Evolutionary conservation across 768 basidiomycete species (phyloP), one percentile per base, ranked within the genome.

Genomic region (Podaxis sp.): DNA sequence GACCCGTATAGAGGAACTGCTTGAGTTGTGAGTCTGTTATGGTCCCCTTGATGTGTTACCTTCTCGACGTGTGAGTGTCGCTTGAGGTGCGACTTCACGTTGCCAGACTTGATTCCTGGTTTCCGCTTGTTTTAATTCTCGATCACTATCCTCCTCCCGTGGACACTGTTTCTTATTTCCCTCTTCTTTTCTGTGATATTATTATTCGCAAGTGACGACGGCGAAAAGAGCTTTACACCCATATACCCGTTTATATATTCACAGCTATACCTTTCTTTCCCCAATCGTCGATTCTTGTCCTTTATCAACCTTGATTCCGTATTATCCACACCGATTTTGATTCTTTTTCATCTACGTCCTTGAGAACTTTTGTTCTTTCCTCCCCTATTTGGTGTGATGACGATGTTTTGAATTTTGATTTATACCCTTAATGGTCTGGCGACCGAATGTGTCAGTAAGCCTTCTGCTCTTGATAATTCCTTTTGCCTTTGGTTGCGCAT

Each of bases 1-100:
- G 49, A 38, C 52, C 36, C 59, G 37, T 60, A 52, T 60, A 24
- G 50, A n/a, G 59, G 59, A 26, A 60, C 22, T 20, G 5, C 40
- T 4, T 46, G 40, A 20, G 15, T 15, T 17, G 12, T 15, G 12
- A 15, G 13, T 33, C 12, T 33, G 30, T 33, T 33, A 22, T 33
- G 17, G 28, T 53, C 33, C 17, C 51, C 26, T 28, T 30, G 30
- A 17, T 17, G 13, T 15, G 24, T 30, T 30, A 10, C 28, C 24
- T 53, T 33, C 10, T 17, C 28, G 15, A 17, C 30, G 33, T 1
- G 24, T 33, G 8, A 15, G 7, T 36, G 41, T 44, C n/a, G 41
- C 41, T 15, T 20, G 13, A 13, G 13, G 12, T 3, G 41, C 41
- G 41, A 44, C 41, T 44, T 13, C 41, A 1, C 10, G 33, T 44